Evolutionary conservation across 441 rosid species (phyloP), one percentile per base, ranked within the genome.

Genomic region (Pelargonium myrrhifolium): DNA sequence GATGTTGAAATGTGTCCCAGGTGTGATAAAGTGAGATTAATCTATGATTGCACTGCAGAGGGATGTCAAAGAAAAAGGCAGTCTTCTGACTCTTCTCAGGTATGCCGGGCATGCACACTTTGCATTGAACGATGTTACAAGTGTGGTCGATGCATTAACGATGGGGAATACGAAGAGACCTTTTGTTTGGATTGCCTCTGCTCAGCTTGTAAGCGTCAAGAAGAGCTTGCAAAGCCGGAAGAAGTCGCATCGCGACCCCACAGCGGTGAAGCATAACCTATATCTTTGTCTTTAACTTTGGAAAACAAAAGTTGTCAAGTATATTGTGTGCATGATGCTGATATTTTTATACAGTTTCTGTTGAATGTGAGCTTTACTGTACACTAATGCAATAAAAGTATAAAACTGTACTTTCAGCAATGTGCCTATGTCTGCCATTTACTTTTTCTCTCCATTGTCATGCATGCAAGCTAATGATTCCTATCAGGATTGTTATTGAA

Each of bases 1-100:
- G 99, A 94, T 71, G 86, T 94, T 69, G 99, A 94, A 81, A 78
- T 78, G 78, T 94, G 99, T 73, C 99, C 98, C 0, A 83, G 76
- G 74, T 94, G 99, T 76, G 84, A 79, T 75, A 84, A 85, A 53
- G 71, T 77, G 71, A 87, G 92, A 83, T 77, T 94, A 53, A 87
- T 94, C 9, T 92, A 88, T 78, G 98, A 94, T 70, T 94, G 99
- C 71, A 97, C 99, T 28, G 87, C 84, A 0, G 89, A 94, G 71
- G 83, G 77, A 62, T 92, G 99, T 75, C 86, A 74, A 77, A 79
- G 74, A 71, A 84, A 85, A 68, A 79, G 68, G 28, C 67, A 77
- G 55, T 64, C 78, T 9, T 21, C 76, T 24, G 2, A 24, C 26
- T 24, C 26, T 24, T 2, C 11, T 62, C 81, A 68, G 60, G 74